These are phyloP conservation scores for Alternaria ventricosa DNA, from an alignment of 2,329 filamentous ascomycete genomes.

Conservation along the genomic window DNA sequence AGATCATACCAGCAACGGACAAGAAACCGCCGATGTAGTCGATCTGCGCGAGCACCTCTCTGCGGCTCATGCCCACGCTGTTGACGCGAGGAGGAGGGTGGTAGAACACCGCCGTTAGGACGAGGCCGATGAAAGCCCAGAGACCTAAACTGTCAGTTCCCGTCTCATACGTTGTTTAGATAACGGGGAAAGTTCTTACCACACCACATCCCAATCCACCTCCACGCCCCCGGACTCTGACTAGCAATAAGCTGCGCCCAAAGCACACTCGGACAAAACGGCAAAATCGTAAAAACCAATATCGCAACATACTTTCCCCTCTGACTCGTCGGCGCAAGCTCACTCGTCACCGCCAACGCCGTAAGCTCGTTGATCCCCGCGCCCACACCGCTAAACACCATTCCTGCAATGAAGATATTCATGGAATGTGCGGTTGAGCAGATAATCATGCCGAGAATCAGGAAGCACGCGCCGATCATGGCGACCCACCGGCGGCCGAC, in stretches of 20 bases:
- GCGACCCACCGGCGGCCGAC: conserved; percentile 41
- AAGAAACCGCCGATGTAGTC: conserved; percentile 39
- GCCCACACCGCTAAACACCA: conserved; percentile 65
- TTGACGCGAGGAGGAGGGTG: conserved; percentile 52
- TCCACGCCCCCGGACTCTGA: conserved; percentile 53
- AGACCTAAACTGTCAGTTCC: conserved; percentile 25
- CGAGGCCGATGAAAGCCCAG: conserved; percentile 60
- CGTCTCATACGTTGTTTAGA: neutral
- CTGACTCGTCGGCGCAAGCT: conserved; percentile 69
- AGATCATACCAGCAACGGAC: conserved; percentile 30
- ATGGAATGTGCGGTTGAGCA: conserved; percentile 34
- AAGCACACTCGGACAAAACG: conserved; percentile 67
- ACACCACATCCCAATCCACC: conserved; percentile 61
- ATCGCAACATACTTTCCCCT: conserved; percentile 67
- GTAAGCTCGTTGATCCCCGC: conserved; percentile 73
- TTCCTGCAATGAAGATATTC: conserved; percentile 35
- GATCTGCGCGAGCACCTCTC: conserved; percentile 29
- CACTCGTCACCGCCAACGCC: conserved; percentile 69
- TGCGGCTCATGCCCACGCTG: conserved; percentile 33
- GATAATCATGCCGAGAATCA: conserved; percentile 45
- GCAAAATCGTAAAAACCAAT: conserved; percentile 66
- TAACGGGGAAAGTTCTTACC: conserved; percentile 16
- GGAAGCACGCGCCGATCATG: conserved; percentile 36
- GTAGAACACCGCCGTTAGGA: conserved; percentile 55
- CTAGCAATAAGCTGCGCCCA: conserved; percentile 64